Conservation (phyloP, 768 basidiomycete species). For the Boletus rufocinnamomeus region DNA sequence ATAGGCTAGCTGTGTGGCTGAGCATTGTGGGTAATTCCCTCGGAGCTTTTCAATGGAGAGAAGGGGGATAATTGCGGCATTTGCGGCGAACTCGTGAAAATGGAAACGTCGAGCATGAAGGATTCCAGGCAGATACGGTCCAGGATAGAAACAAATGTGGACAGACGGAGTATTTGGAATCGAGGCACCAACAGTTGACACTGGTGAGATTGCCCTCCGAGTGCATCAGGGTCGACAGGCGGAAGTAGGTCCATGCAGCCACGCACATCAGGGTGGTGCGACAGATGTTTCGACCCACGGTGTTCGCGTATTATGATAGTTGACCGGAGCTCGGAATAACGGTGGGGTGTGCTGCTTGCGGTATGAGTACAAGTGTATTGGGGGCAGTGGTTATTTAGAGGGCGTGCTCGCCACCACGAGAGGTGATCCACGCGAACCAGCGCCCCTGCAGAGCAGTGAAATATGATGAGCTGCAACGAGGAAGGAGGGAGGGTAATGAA, state of each 20-base stretch:
- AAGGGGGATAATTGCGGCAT: constrained; percentile 19
- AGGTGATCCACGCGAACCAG: constrained; percentile 17
- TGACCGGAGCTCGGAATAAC: background rate
- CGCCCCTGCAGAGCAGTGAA: constrained; percentile 6
- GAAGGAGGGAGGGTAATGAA: constrained; percentile 6
- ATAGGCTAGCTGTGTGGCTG: background rate
- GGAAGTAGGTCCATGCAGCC: background rate
- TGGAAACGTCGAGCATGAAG: constrained; percentile 3
- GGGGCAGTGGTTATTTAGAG: constrained; percentile 5
- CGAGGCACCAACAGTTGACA: constrained; percentile 6
- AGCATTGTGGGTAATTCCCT: constrained; percentile 9
- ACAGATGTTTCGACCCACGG: constrained; percentile 2
- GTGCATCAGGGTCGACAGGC: constrained; percentile 10
- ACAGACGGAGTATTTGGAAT: constrained; percentile 1
- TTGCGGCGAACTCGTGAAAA: constrained; percentile 20
- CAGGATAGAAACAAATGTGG: background rate
- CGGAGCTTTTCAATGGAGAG: constrained; percentile 20
- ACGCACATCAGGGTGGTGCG: background rate
- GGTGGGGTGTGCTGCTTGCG: background rate
- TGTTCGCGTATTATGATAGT: background rate
- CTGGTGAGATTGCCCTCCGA: background rate
- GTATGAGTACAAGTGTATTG: background rate
- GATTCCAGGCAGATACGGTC: background rate
- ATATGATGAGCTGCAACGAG: constrained; percentile 6
- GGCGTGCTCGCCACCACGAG: constrained; percentile 1